These are phyloP conservation scores for Teunomyces tritomae DNA, from an alignment of 805 yeast species.

Conservation along the genomic window DNA sequence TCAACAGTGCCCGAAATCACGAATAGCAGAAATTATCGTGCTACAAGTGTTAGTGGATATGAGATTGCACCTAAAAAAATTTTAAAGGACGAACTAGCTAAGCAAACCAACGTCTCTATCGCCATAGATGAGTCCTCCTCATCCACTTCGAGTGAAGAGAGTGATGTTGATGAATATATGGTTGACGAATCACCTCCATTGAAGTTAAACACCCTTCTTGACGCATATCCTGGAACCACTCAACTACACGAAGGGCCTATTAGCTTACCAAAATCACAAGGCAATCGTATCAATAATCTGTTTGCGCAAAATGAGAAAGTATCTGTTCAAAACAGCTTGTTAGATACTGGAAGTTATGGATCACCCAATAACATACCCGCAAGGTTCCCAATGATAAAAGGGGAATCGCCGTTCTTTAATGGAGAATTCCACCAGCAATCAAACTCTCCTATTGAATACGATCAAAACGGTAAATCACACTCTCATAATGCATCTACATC, in stretches of 20 bases:
- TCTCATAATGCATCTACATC: background rate
- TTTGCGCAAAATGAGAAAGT: slow-evolving; percentile 1
- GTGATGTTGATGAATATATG: slow-evolving; percentile 38
- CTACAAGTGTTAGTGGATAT: slow-evolving; percentile 30
- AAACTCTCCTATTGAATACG: slow-evolving; percentile 16
- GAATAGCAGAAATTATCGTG: slow-evolving; percentile 22
- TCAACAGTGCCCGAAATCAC: slow-evolving; percentile 18
- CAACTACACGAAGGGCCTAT: slow-evolving; percentile 1
- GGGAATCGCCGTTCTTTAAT: slow-evolving; percentile 18
- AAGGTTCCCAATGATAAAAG: slow-evolving; percentile 13
- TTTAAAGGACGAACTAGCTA: background rate
- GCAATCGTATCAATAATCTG: background rate
- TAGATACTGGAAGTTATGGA: slow-evolving; percentile 13
- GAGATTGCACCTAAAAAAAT: slow-evolving; percentile 9
- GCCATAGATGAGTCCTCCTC: background rate
- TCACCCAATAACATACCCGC: slow-evolving; percentile 14
- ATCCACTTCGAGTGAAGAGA: slow-evolving; percentile 21
- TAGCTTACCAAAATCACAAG: background rate
- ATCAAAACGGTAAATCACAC: background rate
- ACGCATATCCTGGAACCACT: slow-evolving; percentile 6
- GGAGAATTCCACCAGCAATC: slow-evolving; percentile 11
- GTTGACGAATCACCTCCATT: slow-evolving; percentile 24
- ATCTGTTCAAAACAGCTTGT: slow-evolving; percentile 5
- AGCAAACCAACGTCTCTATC: slow-evolving; percentile 5
- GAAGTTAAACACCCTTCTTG: slow-evolving; percentile 23